phyloP scores from a whole-genome alignment of 192 early-diverging fungal species.

The Backusella tarrabulga region DNA sequence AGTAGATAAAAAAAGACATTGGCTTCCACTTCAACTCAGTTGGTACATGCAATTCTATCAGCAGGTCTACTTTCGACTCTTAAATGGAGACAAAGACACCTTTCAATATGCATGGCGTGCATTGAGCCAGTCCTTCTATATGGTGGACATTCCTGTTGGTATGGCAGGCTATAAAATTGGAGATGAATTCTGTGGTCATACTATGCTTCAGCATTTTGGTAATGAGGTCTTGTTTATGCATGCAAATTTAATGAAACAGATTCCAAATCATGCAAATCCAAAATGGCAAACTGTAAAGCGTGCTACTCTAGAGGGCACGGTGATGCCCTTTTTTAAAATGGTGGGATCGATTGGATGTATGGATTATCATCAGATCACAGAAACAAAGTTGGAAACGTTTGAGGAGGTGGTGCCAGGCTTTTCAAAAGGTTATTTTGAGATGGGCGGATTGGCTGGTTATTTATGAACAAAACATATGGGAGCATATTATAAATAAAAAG shows the following conservation, averaged over 20 bases:
- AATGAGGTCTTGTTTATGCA: constrained; percentile 27
- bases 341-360: constrained; percentile 21
- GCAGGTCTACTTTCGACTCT: constrained; percentile 31
- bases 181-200: constrained; percentile 30
- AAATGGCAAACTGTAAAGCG: not conserved
- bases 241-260: constrained; percentile 37
- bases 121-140: constrained; percentile 17
- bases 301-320: not conserved
- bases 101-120: constrained; percentile 36
- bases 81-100: constrained; percentile 43
- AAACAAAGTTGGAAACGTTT: constrained; percentile 3
- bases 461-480: not conserved
- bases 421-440: constrained; percentile 26
- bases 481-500: not conserved
- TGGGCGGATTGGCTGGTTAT: constrained; percentile 30
- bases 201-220: constrained; percentile 30
- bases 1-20: constrained; percentile 27
- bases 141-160: constrained; percentile 16
- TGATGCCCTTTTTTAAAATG: constrained; percentile 26
- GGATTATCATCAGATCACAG: constrained; percentile 20
- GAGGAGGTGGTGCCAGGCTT: constrained; percentile 23
- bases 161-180: constrained; percentile 25
- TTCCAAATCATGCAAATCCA: constrained; percentile 12
- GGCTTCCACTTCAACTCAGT: constrained; percentile 32
- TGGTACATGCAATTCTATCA: constrained; percentile 34